Base-by-base conservation (phyloP, 495 filamentous ascomycete species). In the Hypoxylon fragiforme region DNA sequence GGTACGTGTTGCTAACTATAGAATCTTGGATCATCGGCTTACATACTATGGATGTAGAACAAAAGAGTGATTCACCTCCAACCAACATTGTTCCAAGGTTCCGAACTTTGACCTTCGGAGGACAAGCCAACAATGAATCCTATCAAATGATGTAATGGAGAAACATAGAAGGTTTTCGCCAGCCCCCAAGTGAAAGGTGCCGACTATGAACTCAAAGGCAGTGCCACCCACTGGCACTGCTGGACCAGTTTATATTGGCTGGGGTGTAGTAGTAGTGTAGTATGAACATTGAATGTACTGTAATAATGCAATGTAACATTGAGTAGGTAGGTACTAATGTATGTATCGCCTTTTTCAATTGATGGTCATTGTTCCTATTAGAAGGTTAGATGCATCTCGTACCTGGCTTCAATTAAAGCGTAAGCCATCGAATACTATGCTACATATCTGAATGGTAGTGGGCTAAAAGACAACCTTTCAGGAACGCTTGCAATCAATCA, bases 51-150 rank as follows among this genome's bases (percentile, higher is more conserved):
- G n/a, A n/a, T n/a, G n/a, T n/a, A n/a, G n/a, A n/a, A n/a, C n/a
- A 54, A 28, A 60, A 60, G 47, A 54, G 54, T 60, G 54, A 50
- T 43, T 24, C 16, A 16, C n/a, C n/a, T 26, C n/a, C 24, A 35
- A 14, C 43, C 43, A 57, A 40, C 16, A 44, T 31, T 41, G 32
- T 26, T 47, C 24, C 19, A 15, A 21, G 41, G 24, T 28, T 9
- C 24, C 24, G 24, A 54, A 44, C 50, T 32, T 52, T 59, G 21
- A 26, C 48, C 40, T 28, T 45, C 39, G 26, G 22, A 39, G 39
- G 35, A 39, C 44, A 20, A 56, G 49, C 31, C 37, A 41, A 22
- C 32, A 13, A 28, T 4, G 9, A 28, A 28, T 28, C 43, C 22
- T 13, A 48, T 44, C 20, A 24, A 28, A 56, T 44, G 39, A 56